Base-by-base conservation (phyloP, 1,139 yeast genomes). In the Blastobotrys buckinghamii region DNA sequence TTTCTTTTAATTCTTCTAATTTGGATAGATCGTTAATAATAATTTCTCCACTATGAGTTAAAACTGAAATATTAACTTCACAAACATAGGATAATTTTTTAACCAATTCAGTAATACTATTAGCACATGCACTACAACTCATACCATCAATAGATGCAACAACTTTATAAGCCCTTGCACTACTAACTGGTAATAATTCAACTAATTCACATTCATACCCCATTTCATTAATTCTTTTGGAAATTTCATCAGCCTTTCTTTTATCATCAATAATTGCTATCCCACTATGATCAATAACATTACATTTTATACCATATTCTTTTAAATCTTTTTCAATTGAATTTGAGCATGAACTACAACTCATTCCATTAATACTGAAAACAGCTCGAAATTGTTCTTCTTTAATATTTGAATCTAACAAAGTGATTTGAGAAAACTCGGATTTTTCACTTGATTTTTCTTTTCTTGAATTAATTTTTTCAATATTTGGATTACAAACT, bases 51-150 rank as follows among this genome's bases (percentile, higher is more conserved):
- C 79, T 68, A 57, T 83, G 82, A 10, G 81, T 74, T 16, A 84
- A 76, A 1, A 77, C 71, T 54, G 78, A 80, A 35, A 84, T 72
- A 10, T 77, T 77, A 34, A 73, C 69, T 27, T 77, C 80, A 15
- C 73, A 64, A 1, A 84, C 75, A 61, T 77, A 81, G 0, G 79
- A 77, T 35, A 82, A 64, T 6, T 71, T 75, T 6, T 70, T 60
- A 1, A 79, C 76, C 0, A 81, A 77, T 17, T 71, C 65, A 9
- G 69, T 65, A 30, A 84, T 78, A 0, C 88, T 70, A 44, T 72
- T 72, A 1, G 80, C 79, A 63, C 94, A 84, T 0, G 88, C 79
- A 6, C 85, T 80, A 67, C 92, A 84, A 0, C 89, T 79, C 65
- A 84, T 83, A 4, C 92, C 92, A 3, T 83, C 85, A 45, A 84